These are phyloP conservation scores for Cyanidioschyzon merolae DNA, from an alignment of 23 red algal genomes.

Conservation along the genomic window DNA sequence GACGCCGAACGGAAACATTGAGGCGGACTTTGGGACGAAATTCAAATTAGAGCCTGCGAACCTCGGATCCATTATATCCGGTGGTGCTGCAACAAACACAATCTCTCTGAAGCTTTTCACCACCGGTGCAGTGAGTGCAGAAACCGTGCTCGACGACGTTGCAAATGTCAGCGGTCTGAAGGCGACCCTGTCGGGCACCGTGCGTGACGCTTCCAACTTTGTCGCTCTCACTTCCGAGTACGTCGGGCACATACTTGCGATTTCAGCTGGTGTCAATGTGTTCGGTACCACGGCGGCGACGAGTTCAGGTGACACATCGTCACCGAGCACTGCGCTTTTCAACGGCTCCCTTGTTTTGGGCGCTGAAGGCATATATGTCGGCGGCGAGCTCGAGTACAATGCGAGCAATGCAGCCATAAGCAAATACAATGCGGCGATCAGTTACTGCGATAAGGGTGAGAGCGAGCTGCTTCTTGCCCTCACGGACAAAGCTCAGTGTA, in stretches of 20 bases:
- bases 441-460: constrained; percentile 50
- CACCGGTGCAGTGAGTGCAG: constrained; percentile 22
- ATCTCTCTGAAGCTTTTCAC: constrained; percentile 51
- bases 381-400: constrained; percentile 27
- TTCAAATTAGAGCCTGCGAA: constrained; percentile 25
- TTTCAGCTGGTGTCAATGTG: constrained; percentile 27
- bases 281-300: background rate
- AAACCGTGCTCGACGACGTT: constrained; percentile 36
- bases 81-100: constrained; percentile 16
- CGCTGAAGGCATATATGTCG: constrained; percentile 34
- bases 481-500: constrained; percentile 12
- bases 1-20: constrained; percentile 30
- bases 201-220: background rate
- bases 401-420: constrained; percentile 26
- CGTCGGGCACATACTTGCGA: constrained; percentile 21
- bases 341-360: constrained; percentile 28
- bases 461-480: constrained; percentile 43
- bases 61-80: background rate
- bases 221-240: constrained; percentile 24
- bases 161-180: constrained; percentile 20
- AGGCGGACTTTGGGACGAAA: constrained; percentile 29
- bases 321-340: constrained; percentile 14
- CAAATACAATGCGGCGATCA: constrained; percentile 25
- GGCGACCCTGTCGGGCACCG: constrained; percentile 9
- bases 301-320: background rate